phyloP scores from a whole-genome alignment of 306 rosid genomes.

The Cyamopsis tetragonoloba region DNA sequence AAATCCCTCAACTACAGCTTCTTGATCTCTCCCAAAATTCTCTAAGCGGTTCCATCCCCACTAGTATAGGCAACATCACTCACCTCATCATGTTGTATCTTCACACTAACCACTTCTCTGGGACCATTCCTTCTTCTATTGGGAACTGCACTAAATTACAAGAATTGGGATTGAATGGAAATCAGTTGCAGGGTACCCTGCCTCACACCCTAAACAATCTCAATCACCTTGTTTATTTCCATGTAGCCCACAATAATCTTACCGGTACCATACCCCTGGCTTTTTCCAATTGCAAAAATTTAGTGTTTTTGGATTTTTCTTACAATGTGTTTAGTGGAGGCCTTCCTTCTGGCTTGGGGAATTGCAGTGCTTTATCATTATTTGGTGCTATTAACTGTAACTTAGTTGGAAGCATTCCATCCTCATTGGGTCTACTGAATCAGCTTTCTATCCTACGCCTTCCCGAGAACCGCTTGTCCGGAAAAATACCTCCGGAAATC shows the following conservation, averaged over 20 bases:
- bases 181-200: constrained; percentile 46
- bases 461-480: constrained; percentile 51
- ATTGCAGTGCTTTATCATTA: constrained; percentile 40
- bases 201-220: constrained; percentile 54
- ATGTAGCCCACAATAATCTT: constrained; percentile 37
- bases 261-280: constrained; percentile 59
- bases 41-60: constrained; percentile 57
- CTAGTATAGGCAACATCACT: constrained; percentile 47
- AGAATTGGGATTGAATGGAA: constrained; percentile 35
- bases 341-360: constrained; percentile 62
- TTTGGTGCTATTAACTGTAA: constrained; percentile 37
- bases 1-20: constrained; percentile 31
- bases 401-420: constrained; percentile 62
- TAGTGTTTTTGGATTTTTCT: constrained; percentile 51
- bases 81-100: constrained; percentile 32
- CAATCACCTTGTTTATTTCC: constrained; percentile 30
- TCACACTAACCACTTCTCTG: constrained; percentile 39
- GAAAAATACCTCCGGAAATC: constrained; percentile 65
- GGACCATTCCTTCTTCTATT: constrained; percentile 62
- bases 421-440: constrained; percentile 54
- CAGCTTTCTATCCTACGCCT: constrained; percentile 41
- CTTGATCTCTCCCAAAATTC: constrained; percentile 41
- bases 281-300: constrained; percentile 36
- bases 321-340: constrained; percentile 51
- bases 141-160: constrained; percentile 51